A percentile compares a stretch with the other conserved stretches of the same genome.
phyloP scores from a whole-genome alignment of 345 rosid species.

The Kernera saxatilis region DNA sequence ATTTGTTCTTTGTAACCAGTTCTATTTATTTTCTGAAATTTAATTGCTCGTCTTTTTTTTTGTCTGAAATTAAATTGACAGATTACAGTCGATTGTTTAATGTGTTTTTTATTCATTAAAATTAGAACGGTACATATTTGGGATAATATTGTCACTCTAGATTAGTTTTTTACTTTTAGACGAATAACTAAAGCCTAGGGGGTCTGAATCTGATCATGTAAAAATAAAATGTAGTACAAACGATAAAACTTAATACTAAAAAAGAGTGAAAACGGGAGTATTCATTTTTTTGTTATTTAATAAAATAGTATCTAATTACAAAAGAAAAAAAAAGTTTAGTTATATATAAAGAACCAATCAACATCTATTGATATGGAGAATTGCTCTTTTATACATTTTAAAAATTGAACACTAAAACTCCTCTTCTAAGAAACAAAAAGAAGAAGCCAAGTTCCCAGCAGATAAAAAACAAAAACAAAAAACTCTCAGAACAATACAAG shows the following conservation, averaged over 20 bases:
- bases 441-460: not conserved
- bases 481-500: slow-evolving; percentile 14
- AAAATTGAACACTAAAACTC: slow-evolving; percentile 17
- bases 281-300: no score
- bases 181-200: not conserved
- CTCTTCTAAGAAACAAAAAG: not conserved
- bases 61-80: no score
- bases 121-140: no score
- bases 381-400: slow-evolving; percentile 24
- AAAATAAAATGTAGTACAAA: not conserved
- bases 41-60: no score
- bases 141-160: no score
- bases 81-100: no score
- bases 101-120: no score
- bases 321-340: not conserved
- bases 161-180: not conserved
- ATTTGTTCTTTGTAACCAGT: no score
- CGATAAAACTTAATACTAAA: not conserved
- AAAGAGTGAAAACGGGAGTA: no score
- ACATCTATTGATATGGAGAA: slow-evolving; percentile 11
- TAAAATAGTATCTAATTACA: not conserved
- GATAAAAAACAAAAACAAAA: not conserved
- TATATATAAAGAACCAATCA: no score
- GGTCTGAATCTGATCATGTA: no score
- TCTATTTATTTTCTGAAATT: no score